These are phyloP conservation scores for Lolium perenne DNA, from an alignment of 176 grass and related monocot species.

Conservation along the genomic window DNA sequence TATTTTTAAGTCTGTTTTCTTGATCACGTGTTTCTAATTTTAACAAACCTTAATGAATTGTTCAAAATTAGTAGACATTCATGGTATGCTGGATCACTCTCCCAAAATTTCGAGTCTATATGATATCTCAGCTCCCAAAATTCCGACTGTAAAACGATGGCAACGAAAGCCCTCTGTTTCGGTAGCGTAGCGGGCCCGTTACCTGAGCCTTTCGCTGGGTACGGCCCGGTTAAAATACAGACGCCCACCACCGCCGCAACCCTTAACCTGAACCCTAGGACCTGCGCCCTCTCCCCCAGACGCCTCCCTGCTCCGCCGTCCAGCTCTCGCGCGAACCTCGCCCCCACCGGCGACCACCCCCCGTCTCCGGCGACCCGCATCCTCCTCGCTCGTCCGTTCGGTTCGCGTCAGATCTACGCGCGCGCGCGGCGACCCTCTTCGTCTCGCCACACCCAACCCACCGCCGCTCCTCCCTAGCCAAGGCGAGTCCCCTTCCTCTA, in stretches of 20 bases:
- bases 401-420: neutral
- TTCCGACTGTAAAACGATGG: no score
- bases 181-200: neutral
- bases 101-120: no score
- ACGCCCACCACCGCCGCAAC: neutral
- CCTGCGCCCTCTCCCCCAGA: neutral
- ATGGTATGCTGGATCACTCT: no score
- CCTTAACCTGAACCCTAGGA: neutral
- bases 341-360: neutral
- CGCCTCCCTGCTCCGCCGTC: neutral
- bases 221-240: neutral
- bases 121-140: no score
- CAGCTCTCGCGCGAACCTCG: neutral
- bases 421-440: neutral
- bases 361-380: slow-evolving; percentile 12
- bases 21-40: no score
- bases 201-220: neutral
- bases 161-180: no score
- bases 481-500: neutral
- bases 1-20: no score
- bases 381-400: neutral
- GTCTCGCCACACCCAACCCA: neutral
- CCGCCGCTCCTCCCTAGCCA: neutral
- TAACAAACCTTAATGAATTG: no score
- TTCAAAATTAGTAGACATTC: no score